Evolutionary conservation across 2,329 filamentous ascomycete genomes (phyloP).

Genomic region (Penicillium palitans): DNA sequence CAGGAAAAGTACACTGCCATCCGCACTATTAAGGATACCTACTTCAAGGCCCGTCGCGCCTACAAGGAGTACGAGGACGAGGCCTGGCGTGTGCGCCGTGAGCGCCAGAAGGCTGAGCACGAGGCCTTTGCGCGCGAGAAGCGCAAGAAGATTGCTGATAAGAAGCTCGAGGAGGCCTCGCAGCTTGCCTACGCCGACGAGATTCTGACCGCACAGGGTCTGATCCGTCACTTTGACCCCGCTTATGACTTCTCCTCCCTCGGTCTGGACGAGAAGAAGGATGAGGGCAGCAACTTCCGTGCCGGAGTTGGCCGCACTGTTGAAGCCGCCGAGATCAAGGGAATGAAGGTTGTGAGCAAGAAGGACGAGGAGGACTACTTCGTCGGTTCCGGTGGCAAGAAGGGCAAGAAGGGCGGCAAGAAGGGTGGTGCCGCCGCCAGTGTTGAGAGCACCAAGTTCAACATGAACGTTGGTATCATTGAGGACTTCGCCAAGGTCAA

Average conservation of each 20-base stretch:
- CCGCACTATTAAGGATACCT: slow-evolving; percentile 85
- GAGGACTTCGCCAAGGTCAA: slow-evolving; percentile 83
- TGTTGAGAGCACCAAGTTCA: slow-evolving; percentile 65
- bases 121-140: slow-evolving; percentile 54
- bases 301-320: slow-evolving; percentile 81
- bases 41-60: slow-evolving; percentile 80
- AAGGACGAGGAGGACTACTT: slow-evolving; percentile 88
- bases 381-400: slow-evolving; percentile 69
- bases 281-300: slow-evolving; percentile 66
- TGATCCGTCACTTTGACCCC: slow-evolving; percentile 91
- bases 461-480: slow-evolving; percentile 84
- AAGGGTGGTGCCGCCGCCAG: slow-evolving; percentile 58
- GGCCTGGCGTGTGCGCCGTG: slow-evolving; percentile 70
- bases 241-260: slow-evolving; percentile 66
- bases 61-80: slow-evolving; percentile 81
- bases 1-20: slow-evolving; percentile 81
- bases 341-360: slow-evolving; percentile 79
- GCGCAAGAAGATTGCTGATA: slow-evolving; percentile 55
- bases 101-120: slow-evolving; percentile 79
- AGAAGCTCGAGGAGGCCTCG: slow-evolving; percentile 53
- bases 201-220: slow-evolving; percentile 81
- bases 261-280: slow-evolving; percentile 51
- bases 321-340: slow-evolving; percentile 80
- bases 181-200: slow-evolving; percentile 89
- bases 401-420: slow-evolving; percentile 78